Conservation (phyloP, 23 red algal species). For the Gracilaria caudata region DNA sequence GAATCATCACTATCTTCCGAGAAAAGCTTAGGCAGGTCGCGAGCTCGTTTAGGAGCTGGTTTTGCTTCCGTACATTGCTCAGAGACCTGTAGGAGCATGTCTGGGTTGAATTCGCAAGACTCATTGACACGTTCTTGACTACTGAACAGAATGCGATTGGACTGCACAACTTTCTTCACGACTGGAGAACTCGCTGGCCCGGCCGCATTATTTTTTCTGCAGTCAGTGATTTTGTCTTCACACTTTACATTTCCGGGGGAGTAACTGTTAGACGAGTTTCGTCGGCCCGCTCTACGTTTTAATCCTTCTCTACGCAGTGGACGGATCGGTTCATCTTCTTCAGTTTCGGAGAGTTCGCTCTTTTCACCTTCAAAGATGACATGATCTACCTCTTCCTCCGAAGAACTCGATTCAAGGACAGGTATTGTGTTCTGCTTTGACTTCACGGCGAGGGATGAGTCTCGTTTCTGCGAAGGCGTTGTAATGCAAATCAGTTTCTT, state of each 20-base stretch:
- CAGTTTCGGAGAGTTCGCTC: constrained; percentile 33
- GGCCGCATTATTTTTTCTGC: background rate
- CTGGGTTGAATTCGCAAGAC: background rate
- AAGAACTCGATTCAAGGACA: constrained; percentile 18
- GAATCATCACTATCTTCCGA: constrained; percentile 19
- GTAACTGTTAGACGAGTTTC: background rate
- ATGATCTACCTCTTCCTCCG: constrained; percentile 23
- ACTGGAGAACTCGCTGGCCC: background rate
- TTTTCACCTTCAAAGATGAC: constrained; percentile 38
- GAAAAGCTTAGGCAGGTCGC: constrained; percentile 20
- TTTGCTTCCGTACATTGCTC: background rate
- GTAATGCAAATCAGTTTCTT: constrained; percentile 3
- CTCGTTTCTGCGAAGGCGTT: constrained; percentile 4
- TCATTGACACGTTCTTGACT: background rate
- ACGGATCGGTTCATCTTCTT: background rate
- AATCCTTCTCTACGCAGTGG: background rate
- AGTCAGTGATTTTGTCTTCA: background rate
- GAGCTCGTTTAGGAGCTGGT: background rate
- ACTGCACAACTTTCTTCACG: background rate
- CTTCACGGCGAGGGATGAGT: background rate
- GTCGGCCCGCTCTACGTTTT: background rate
- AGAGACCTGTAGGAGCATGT: background rate
- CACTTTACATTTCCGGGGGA: background rate
- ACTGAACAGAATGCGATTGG: background rate
- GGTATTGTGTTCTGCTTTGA: background rate